Conservation (phyloP, 495 filamentous ascomycete species). For the Chaetomidium leptoderma region DNA sequence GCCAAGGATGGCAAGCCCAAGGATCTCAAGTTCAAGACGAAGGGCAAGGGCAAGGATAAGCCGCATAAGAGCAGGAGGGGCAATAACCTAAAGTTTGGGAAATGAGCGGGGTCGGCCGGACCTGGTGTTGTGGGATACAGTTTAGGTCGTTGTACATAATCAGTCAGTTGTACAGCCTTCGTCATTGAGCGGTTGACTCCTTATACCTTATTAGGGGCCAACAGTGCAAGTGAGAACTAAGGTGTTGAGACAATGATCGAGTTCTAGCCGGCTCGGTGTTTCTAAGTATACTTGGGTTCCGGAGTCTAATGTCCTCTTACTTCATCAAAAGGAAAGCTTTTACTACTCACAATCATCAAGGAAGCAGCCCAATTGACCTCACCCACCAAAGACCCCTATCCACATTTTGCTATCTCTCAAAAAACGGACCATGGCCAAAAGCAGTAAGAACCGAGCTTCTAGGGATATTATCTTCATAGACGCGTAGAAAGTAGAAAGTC, state of each 20-base stretch:
- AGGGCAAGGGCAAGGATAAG: constrained; percentile 37
- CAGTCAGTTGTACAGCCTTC: too few species aligned
- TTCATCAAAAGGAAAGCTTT: too few species aligned
- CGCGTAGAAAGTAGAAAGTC: background rate
- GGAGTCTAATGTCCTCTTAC: too few species aligned
- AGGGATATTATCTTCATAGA: constrained; percentile 15
- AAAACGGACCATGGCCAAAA: constrained; percentile 3
- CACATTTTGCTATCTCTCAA: constrained; percentile 13
- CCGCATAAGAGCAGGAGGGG: constrained; percentile 22
- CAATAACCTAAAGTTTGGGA: constrained; percentile 27
- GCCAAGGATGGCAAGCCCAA: constrained; percentile 56
- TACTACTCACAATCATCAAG: background rate
- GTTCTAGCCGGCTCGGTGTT: too few species aligned
- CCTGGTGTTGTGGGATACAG: background rate
- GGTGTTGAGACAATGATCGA: too few species aligned
- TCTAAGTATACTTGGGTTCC: too few species aligned
- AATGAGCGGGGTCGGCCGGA: constrained; percentile 12
- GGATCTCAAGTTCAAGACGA: constrained; percentile 62
- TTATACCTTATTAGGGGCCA: too few species aligned
- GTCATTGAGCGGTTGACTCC: too few species aligned
- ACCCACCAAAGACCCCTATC: constrained; percentile 11
- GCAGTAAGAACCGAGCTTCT: constrained; percentile 13
- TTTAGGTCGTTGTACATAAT: too few species aligned
- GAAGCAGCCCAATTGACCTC: background rate
- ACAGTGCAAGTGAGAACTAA: too few species aligned